These are phyloP conservation scores for Malania oleifera DNA, from an alignment of 164 flowering plant genomes.

Conservation along the genomic window DNA sequence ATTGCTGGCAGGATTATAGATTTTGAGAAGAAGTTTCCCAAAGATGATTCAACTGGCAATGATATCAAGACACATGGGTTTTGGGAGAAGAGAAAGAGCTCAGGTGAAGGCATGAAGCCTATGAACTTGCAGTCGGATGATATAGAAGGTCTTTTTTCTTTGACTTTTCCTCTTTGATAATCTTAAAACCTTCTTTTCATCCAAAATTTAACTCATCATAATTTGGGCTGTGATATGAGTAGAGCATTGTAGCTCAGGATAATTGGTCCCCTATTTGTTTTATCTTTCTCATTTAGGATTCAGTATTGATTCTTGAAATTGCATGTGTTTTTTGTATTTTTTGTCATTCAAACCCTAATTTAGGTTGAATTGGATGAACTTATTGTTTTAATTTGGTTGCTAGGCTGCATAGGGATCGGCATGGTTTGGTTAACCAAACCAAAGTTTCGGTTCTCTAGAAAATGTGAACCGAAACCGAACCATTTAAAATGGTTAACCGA, in stretches of 20 bases:
- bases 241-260: too few species aligned
- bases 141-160: slow-evolving; percentile 32
- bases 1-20: slow-evolving; percentile 46
- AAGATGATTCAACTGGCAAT: slow-evolving; percentile 23
- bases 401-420: too few species aligned
- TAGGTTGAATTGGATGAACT: too few species aligned
- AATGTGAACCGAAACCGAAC: too few species aligned
- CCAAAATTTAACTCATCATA: background rate
- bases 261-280: background rate
- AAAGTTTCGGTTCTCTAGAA: too few species aligned
- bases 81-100: slow-evolving; percentile 34
- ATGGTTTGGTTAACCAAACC: too few species aligned
- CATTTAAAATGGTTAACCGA: too few species aligned
- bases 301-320: too few species aligned
- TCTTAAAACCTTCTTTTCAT: background rate
- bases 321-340: too few species aligned
- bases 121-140: slow-evolving; percentile 19
- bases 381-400: too few species aligned
- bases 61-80: slow-evolving; percentile 40
- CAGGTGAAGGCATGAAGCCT: slow-evolving; percentile 9
- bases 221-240: background rate
- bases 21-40: slow-evolving; percentile 49
- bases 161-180: background rate
- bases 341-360: too few species aligned
- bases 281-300: too few species aligned